phyloP scores from a whole-genome alignment of 495 filamentous ascomycete genomes.

The Jackrogersella multiformis region DNA sequence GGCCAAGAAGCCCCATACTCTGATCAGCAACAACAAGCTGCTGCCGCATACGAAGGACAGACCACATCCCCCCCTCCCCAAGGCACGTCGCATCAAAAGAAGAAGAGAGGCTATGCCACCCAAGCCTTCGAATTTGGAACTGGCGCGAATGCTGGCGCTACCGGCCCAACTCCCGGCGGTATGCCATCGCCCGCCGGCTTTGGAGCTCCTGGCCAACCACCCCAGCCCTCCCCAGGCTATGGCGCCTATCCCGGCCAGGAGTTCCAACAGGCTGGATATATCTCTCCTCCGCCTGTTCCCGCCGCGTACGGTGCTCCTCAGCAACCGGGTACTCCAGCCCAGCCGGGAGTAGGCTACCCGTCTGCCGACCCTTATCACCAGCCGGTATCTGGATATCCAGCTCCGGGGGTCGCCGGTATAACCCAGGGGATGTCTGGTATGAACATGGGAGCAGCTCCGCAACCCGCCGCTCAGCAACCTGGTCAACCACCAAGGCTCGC shows the following conservation, averaged over 20 bases:
- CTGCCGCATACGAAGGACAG: conserved; percentile 49
- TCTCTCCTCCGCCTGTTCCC: conserved; percentile 55
- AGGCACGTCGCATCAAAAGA: conserved; percentile 61
- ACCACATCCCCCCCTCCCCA: conserved; percentile 51
- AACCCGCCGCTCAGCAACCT: conserved; percentile 62
- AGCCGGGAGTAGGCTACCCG: conserved; percentile 67
- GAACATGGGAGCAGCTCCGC: conserved; percentile 69
- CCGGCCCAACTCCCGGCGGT: conserved; percentile 49
- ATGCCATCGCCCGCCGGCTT: conserved; percentile 24
- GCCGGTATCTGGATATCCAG: conserved; percentile 56
- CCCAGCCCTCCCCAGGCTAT: conserved; percentile 54
- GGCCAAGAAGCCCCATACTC: conserved; percentile 55
- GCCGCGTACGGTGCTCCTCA: conserved; percentile 62
- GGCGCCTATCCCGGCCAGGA: conserved; percentile 71
- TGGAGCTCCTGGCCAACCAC: conserved; percentile 49
- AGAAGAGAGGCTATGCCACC: conserved; percentile 92
- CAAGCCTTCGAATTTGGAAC: conserved; percentile 92
- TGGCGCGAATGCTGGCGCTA: conserved; percentile 82
- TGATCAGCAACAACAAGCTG: conserved; percentile 45
- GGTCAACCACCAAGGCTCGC: conserved; percentile 63
- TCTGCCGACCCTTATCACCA: conserved; percentile 73
- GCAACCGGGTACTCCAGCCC: conserved; percentile 51
- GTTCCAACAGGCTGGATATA: conserved; percentile 64
- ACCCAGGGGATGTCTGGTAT: conserved; percentile 86
- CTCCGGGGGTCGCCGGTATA: conserved; percentile 73